These are phyloP conservation scores for Setaria italica DNA, from an alignment of 202 grass and related monocot genomes.

Conservation along the genomic window DNA sequence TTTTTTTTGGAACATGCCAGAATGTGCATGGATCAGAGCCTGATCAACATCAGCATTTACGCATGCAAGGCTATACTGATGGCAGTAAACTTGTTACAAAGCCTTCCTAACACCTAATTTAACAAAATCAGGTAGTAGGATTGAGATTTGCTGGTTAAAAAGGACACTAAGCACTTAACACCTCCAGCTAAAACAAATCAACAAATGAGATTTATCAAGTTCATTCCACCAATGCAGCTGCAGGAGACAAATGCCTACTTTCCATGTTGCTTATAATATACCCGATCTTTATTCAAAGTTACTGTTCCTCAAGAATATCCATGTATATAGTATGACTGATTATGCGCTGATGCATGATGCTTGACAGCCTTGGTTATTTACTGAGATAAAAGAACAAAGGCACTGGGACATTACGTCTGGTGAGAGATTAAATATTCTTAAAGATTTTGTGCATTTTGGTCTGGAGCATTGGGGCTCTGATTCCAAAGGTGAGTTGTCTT, in stretches of 20 bases:
- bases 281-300: neutral
- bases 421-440: slow-evolving; percentile 84
- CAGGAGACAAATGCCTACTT: neutral
- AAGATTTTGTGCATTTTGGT: slow-evolving; percentile 82
- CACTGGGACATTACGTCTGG: slow-evolving; percentile 96
- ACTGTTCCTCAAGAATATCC: neutral
- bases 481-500: slow-evolving; percentile 68
- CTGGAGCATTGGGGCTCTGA: slow-evolving; percentile 96
- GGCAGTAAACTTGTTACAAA: neutral
- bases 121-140: neutral
- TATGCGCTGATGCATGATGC: slow-evolving; percentile 40
- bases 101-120: neutral
- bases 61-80: slow-evolving; percentile 11
- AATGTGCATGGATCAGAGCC: neutral
- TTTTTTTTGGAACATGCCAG: neutral
- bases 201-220: neutral
- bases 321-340: slow-evolving; percentile 17
- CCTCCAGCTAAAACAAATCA: slow-evolving; percentile 21
- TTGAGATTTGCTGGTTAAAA: neutral
- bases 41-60: neutral
- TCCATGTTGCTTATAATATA: neutral
- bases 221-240: neutral
- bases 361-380: slow-evolving; percentile 96
- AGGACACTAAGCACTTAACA: neutral
- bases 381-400: slow-evolving; percentile 96